Conservation (phyloP, 768 basidiomycete genomes). For the Boletus patriciae region DNA sequence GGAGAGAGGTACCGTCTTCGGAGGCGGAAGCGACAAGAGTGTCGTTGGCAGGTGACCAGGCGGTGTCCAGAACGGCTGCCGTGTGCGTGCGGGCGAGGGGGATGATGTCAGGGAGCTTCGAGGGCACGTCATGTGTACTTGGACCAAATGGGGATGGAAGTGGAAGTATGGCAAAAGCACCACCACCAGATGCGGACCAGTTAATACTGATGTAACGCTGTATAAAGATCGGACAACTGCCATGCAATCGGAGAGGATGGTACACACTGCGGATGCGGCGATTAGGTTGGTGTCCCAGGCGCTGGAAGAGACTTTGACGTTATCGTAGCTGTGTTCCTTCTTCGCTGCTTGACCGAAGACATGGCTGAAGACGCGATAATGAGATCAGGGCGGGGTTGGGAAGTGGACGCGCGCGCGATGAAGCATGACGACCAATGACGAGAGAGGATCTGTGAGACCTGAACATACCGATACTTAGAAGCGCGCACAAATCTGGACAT, state of each 20-base stretch:
- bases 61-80: conserved; percentile 87
- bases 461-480: conserved; percentile 78
- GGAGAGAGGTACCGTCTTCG: conserved; percentile 90
- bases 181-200: conserved; percentile 91
- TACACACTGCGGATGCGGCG: conserved; percentile 70
- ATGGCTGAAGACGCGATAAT: conserved; percentile 53
- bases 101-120: conserved; percentile 87
- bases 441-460: conserved; percentile 7
- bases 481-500: conserved; percentile 89
- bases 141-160: conserved; percentile 69
- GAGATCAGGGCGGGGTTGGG: neutral
- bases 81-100: conserved; percentile 89
- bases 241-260: neutral
- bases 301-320: conserved; percentile 81
- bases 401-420: neutral
- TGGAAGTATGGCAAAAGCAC: conserved; percentile 93
- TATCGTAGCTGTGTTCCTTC: conserved; percentile 79
- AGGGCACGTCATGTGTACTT: conserved; percentile 52
- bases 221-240: conserved; percentile 6
- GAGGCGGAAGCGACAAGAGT: conserved; percentile 85
- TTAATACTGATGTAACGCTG: conserved; percentile 88
- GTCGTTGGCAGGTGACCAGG: conserved; percentile 96
- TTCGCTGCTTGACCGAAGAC: conserved; percentile 89
- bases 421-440: neutral
- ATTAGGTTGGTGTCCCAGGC: conserved; percentile 98